Conservation (phyloP, 345 rosid genomes). For the Abelmoschus esculentus region DNA sequence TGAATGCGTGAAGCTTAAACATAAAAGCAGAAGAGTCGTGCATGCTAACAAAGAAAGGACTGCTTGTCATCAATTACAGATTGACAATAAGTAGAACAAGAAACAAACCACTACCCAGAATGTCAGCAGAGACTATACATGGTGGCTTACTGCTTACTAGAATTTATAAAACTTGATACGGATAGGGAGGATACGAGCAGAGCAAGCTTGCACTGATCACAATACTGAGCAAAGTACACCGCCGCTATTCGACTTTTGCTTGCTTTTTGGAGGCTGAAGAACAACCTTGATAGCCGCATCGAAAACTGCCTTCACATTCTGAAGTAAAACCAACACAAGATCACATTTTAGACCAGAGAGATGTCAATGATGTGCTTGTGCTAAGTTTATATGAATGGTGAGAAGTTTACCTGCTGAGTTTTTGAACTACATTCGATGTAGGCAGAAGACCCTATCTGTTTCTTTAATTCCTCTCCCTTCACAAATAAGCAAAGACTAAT, state of each 20-base stretch:
- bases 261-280: constrained; percentile 16
- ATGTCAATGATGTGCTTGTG: not conserved
- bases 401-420: constrained; percentile 63
- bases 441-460: constrained; percentile 73
- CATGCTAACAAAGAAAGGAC: constrained; percentile 14
- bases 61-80: constrained; percentile 15
- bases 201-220: constrained; percentile 7
- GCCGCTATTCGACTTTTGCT: constrained; percentile 8
- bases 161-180: not conserved
- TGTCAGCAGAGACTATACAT: constrained; percentile 27
- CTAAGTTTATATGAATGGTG: not conserved
- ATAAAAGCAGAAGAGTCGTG: constrained; percentile 11
- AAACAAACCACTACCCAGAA: constrained; percentile 21
- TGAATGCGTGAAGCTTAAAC: constrained; percentile 13
- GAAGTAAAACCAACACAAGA: constrained; percentile 1
- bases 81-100: constrained; percentile 12
- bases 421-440: constrained; percentile 93
- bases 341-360: not conserved
- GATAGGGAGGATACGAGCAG: not conserved
- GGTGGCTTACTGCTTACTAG: constrained; percentile 13
- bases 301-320: constrained; percentile 18
- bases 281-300: constrained; percentile 19
- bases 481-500: constrained; percentile 2
- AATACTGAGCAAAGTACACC: constrained; percentile 13
- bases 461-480: constrained; percentile 89